Percentiles rank a stretch among this genome's conserved stretches.
phyloP scores from a whole-genome alignment of 805 yeast species.

The Saccharomycopsis javanensis region DNA sequence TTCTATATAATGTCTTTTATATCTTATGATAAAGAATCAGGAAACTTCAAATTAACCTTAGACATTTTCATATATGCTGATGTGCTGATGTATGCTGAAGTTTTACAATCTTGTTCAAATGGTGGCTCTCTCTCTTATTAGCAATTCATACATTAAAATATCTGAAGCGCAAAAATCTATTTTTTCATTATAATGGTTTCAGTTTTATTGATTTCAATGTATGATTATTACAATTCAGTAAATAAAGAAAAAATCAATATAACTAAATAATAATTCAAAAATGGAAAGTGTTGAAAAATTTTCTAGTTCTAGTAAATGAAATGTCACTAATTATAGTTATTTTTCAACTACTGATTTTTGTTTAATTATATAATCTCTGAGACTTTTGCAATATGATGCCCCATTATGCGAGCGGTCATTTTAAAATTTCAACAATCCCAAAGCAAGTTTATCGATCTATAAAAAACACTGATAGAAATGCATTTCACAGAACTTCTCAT shows the following conservation, averaged over 20 bases:
- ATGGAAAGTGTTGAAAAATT: slow-evolving; percentile 32
- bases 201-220: slow-evolving; percentile 44
- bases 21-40: too few species aligned
- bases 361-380: too few species aligned
- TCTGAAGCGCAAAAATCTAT: slow-evolving; percentile 66
- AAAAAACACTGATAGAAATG: not conserved
- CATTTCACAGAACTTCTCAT: not conserved
- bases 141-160: too few species aligned
- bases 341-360: slow-evolving; percentile 67
- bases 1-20: too few species aligned
- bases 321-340: not conserved
- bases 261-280: slow-evolving; percentile 37
- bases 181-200: slow-evolving; percentile 28
- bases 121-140: too few species aligned
- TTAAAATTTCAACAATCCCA: slow-evolving; percentile 32
- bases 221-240: slow-evolving; percentile 33
- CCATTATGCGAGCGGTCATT: too few species aligned
- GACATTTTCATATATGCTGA: too few species aligned
- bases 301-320: not conserved
- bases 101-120: too few species aligned
- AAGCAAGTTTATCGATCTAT: not conserved
- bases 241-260: slow-evolving; percentile 32
- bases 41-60: too few species aligned
- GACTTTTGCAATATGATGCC: too few species aligned
- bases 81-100: too few species aligned